Conservation (phyloP, 2,329 filamentous ascomycete species). For the Alternaria sp. region DNA sequence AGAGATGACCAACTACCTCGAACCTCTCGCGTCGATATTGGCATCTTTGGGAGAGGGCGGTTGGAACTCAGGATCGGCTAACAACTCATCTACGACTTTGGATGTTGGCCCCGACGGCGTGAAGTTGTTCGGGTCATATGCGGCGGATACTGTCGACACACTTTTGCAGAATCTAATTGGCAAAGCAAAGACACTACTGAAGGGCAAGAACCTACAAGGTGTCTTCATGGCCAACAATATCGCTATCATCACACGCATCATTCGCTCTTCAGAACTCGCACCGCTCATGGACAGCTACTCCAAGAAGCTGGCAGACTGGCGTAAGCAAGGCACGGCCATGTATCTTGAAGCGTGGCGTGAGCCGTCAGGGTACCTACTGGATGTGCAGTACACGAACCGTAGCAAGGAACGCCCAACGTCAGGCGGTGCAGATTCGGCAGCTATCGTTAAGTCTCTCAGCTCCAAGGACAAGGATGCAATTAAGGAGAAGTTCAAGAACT, state of each 20-base stretch:
- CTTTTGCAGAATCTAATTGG: conserved; percentile 77
- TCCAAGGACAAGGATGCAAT: conserved; percentile 95
- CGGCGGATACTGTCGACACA: conserved; percentile 83
- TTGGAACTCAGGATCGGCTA: conserved; percentile 66
- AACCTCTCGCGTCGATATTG: conserved; percentile 86
- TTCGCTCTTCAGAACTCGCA: conserved; percentile 78
- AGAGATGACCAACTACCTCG: conserved; percentile 84
- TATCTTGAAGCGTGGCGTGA: conserved; percentile 92
- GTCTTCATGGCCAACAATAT: conserved; percentile 92
- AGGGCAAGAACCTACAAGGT: conserved; percentile 75
- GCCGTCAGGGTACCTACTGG: conserved; percentile 79
- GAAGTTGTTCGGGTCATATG: conserved; percentile 88
- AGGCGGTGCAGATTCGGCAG: conserved; percentile 74
- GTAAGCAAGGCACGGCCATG: conserved; percentile 80
- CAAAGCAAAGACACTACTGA: conserved; percentile 74
- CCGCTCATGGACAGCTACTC: conserved; percentile 69
- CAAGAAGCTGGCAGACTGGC: conserved; percentile 79
- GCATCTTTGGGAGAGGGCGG: conserved; percentile 91
- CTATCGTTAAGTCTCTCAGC: conserved; percentile 80
- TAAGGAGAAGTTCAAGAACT: conserved; percentile 92
- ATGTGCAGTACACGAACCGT: conserved; percentile 89
- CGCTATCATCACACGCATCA: conserved; percentile 81
- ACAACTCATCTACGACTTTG: conserved; percentile 68
- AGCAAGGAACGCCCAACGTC: conserved; percentile 66
- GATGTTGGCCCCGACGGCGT: conserved; percentile 89